These are phyloP conservation scores for Chamaecyparis obtusa DNA, from an alignment of 75 land plant species.

Conservation along the genomic window DNA sequence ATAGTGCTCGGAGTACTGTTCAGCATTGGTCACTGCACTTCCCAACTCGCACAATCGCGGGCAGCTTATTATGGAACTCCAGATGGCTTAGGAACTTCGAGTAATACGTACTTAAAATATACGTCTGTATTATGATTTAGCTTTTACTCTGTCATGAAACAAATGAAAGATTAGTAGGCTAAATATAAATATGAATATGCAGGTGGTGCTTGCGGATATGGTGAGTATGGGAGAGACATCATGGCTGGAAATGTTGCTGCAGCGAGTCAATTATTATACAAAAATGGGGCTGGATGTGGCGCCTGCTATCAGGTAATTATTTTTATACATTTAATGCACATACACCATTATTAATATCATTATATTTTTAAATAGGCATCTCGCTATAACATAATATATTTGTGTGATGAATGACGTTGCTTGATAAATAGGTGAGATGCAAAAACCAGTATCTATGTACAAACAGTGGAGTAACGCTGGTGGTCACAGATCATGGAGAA, in stretches of 20 bases:
- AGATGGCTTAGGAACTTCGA: slow-evolving; percentile 7
- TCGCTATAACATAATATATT: too few species aligned
- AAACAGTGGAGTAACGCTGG: slow-evolving; percentile 31
- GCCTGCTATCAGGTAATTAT: slow-evolving; percentile 38
- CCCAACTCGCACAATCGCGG: background rate
- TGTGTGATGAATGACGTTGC: too few species aligned
- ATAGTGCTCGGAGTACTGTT: background rate
- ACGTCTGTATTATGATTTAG: background rate
- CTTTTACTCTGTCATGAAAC: background rate
- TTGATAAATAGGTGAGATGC: slow-evolving; percentile 13
- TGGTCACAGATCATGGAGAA: slow-evolving; percentile 49
- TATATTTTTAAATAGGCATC: too few species aligned
- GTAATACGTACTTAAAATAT: background rate
- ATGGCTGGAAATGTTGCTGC: slow-evolving; percentile 33
- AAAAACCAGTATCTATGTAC: slow-evolving; percentile 23
- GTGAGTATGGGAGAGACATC: slow-evolving; percentile 35
- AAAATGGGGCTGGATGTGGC: slow-evolving; percentile 48
- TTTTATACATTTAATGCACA: too few species aligned
- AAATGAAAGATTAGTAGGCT: background rate
- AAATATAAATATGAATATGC: background rate
- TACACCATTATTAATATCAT: too few species aligned
- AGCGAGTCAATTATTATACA: slow-evolving; percentile 31
- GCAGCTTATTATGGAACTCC: slow-evolving; percentile 13
- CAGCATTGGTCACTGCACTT: background rate
- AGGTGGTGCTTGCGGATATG: slow-evolving; percentile 54